phyloP scores from a whole-genome alignment of 2,329 filamentous ascomycete species.

The Nemania sp. region DNA sequence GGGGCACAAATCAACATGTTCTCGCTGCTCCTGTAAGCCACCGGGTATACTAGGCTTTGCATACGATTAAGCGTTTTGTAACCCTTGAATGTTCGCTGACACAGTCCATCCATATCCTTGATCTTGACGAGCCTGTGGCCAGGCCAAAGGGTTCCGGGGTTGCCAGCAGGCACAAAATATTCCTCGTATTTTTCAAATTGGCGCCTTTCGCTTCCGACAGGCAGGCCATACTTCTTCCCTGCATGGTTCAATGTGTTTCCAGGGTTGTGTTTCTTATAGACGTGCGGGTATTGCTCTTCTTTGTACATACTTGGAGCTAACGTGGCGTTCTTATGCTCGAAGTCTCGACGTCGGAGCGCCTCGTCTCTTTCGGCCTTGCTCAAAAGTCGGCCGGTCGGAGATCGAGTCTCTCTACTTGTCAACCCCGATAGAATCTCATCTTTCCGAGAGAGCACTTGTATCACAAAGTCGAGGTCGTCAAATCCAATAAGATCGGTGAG shows the following conservation, averaged over 20 bases:
- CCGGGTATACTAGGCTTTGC: slow-evolving; percentile 95
- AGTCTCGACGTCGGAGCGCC: slow-evolving; percentile 73
- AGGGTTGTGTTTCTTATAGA: slow-evolving; percentile 81
- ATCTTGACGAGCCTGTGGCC: slow-evolving; percentile 80
- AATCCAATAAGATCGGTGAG: slow-evolving; percentile 91
- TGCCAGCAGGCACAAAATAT: slow-evolving; percentile 80
- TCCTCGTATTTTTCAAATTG: slow-evolving; percentile 85
- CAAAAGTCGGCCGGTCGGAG: slow-evolving; percentile 58
- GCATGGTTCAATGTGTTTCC: slow-evolving; percentile 82
- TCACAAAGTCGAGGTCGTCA: slow-evolving; percentile 89
- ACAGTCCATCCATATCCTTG: slow-evolving; percentile 83
- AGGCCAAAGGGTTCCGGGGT: slow-evolving; percentile 72
- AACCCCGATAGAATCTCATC: slow-evolving; percentile 62
- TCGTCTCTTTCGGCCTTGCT: slow-evolving; percentile 79
- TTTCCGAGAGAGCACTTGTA: slow-evolving; percentile 82
- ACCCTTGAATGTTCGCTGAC: slow-evolving; percentile 86
- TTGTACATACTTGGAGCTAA: slow-evolving; percentile 73
- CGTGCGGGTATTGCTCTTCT: slow-evolving; percentile 84
- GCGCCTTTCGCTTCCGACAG: slow-evolving; percentile 70
- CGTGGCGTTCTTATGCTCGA: slow-evolving; percentile 77
- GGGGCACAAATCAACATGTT: slow-evolving; percentile 99
- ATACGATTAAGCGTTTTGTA: slow-evolving; percentile 95
- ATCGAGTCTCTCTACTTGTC: slow-evolving; percentile 38
- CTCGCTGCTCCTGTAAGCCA: slow-evolving; percentile 93
- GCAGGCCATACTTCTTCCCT: slow-evolving; percentile 82